A percentile compares a stretch with the other conserved stretches of the same genome.
Evolutionary conservation across 1,284 basidiomycete genomes (phyloP).

Genomic region (Ceratobasidium sp.): DNA sequence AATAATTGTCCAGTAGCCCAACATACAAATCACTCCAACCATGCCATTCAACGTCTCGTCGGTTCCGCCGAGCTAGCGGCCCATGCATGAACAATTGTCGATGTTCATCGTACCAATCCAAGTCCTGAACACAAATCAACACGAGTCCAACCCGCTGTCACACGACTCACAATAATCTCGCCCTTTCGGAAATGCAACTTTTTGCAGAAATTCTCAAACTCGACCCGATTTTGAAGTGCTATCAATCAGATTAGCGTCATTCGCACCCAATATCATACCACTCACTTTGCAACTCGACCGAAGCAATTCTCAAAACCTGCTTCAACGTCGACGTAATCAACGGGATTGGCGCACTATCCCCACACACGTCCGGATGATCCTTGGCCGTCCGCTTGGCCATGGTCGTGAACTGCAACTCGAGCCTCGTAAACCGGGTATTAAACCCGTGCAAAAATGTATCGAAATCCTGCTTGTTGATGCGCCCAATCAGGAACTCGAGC

Average conservation of each 20-base stretch:
- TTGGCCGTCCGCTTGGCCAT: slow-evolving; percentile 67
- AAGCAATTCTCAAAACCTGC: slow-evolving; percentile 42
- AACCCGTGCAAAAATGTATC: slow-evolving; percentile 84
- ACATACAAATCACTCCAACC: slow-evolving; percentile 70
- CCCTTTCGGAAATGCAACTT: slow-evolving; percentile 73
- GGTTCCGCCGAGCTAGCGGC: slow-evolving; percentile 56
- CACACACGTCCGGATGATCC: slow-evolving; percentile 64
- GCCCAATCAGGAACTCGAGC: slow-evolving; percentile 42
- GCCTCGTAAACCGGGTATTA: slow-evolving; percentile 78
- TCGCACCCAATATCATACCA: neutral
- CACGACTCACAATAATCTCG: slow-evolving; percentile 70
- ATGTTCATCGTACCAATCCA: slow-evolving; percentile 77
- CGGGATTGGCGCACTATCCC: slow-evolving; percentile 58
- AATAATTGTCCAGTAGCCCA: slow-evolving; percentile 74
- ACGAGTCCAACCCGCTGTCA: slow-evolving; percentile 18
- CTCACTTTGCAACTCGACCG: slow-evolving; percentile 24
- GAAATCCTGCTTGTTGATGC: slow-evolving; percentile 76
- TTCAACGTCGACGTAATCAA: slow-evolving; percentile 13
- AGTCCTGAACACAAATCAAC: slow-evolving; percentile 58
- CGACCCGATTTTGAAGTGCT: slow-evolving; percentile 63
- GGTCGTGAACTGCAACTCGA: slow-evolving; percentile 74
- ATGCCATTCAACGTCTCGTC: slow-evolving; percentile 62
- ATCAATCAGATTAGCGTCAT: neutral
- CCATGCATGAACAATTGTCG: slow-evolving; percentile 74
- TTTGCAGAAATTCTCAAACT: slow-evolving; percentile 79